Base-by-base conservation (phyloP, 768 basidiomycete species). In the Psilocybe azurescens region DNA sequence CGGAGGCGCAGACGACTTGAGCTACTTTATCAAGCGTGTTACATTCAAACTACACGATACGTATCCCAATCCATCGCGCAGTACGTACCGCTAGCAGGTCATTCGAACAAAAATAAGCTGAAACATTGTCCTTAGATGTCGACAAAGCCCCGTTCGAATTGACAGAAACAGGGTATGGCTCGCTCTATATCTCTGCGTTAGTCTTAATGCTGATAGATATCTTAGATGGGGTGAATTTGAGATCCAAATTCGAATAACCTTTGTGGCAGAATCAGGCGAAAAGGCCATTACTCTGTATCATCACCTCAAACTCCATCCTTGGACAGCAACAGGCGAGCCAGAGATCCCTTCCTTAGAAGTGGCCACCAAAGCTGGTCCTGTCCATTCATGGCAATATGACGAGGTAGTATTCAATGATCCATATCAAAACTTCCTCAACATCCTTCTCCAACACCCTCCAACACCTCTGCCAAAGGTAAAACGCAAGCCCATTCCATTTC, bases 341-440 rank as follows among this genome's bases (percentile, higher is more conserved):
- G 87, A 89, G 57, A 85, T 89, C 2, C 88, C 89, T 0, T 81
- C 89, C 3, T 80, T 88, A 7, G 89, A 90, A 14, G 81, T 81
- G 24, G 89, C 90, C 2, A 80, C 86, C 70, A 88, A 87, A 69
- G 70, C 82, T 29, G 90, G 89, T 0, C 91, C 93, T 0, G 94
- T 99, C 30, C 92, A 97, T 73, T 92, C 94, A 0, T 99, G 97
- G 96, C 97, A 99, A 70, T 99, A 99, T 77, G 97, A 99, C 75
- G 97, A 99, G 77, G 85, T 99, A 65, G 94, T 99, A 55, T 99
- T 99, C 77, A 86, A 89, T 70, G 97, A 99, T 68, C 97, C 97
- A 1, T 94, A 90, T 65, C 89, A 92, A 61, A 82, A 88, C 39
- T 95, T 99, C 77, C 84, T 97, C 63, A 86, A 88, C 67, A 81